Conservation (phyloP, 805 yeast genomes). For the Suhomyces xylopsoci region DNA sequence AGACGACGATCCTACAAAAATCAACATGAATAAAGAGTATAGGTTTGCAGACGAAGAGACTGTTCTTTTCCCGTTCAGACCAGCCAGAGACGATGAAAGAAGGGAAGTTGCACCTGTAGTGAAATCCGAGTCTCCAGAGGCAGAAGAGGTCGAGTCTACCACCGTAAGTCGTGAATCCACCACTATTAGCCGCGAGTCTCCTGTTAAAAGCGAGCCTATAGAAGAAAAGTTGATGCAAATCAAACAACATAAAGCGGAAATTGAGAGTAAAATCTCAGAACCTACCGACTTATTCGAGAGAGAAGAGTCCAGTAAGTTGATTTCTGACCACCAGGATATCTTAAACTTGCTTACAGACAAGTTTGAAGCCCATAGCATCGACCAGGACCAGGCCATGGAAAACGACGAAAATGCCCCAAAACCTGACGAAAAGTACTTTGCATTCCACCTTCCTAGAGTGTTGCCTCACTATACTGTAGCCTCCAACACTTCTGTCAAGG, state of each 20-base stretch:
- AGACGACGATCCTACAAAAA: slow-evolving; percentile 43
- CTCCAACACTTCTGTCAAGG: slow-evolving; percentile 2
- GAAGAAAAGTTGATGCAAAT: slow-evolving; percentile 27
- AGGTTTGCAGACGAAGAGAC: slow-evolving; percentile 51
- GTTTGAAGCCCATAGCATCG: slow-evolving; percentile 12
- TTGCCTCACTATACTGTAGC: slow-evolving; percentile 35
- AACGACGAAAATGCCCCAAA: slow-evolving; percentile 1
- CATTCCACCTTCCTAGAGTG: slow-evolving; percentile 50
- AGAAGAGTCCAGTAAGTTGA: slow-evolving; percentile 29
- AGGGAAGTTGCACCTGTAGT: background rate
- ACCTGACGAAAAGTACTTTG: slow-evolving; percentile 20
- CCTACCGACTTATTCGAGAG: slow-evolving; percentile 27
- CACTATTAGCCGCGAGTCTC: slow-evolving; percentile 15
- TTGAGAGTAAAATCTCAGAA: slow-evolving; percentile 27
- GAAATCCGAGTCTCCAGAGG: slow-evolving; percentile 4
- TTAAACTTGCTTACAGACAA: slow-evolving; percentile 24
- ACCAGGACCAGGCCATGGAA: slow-evolving; percentile 14
- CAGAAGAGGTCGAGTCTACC: slow-evolving; percentile 3
- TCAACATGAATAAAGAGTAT: slow-evolving; percentile 64
- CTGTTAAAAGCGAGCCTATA: slow-evolving; percentile 29
- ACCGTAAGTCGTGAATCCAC: slow-evolving; percentile 10
- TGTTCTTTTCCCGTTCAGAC: slow-evolving; percentile 67
- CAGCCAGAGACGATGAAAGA: slow-evolving; percentile 45
- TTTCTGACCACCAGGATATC: slow-evolving; percentile 30
- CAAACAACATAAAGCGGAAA: slow-evolving; percentile 22